Base-by-base conservation (phyloP, 2,329 filamentous ascomycete species). In the Xylaria sp. region DNA sequence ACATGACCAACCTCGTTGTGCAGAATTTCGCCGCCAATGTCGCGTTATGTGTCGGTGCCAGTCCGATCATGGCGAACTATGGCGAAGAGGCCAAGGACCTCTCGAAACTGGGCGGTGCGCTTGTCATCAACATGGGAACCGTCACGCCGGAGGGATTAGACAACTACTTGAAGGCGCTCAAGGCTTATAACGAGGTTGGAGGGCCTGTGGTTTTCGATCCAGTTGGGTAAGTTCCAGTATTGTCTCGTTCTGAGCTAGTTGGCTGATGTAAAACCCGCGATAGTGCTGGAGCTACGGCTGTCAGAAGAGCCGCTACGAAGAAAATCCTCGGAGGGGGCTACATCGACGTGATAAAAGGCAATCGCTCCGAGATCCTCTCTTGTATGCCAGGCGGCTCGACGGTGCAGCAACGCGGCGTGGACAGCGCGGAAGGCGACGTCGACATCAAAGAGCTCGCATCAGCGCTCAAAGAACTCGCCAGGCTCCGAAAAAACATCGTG, bases 1-100 rank as follows among this genome's bases (percentile, higher is more conserved):
- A 97, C 81, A 98, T 98, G 93, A 98, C 96, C 62, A 98, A 98
- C 79, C 86, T 94, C 61, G 95, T 98, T 0, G 95, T 97, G 26
- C 94, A 97, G 77, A 97, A 97, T 81, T 92, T 98, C 76, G 93
- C 94, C 17, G 95, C 96, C 61, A 97, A 97, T 77, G 91, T 97
- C 3, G 93, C 93, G 46, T 86, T 97, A 17, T 89, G 91, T 40
- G 86, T 97, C 61, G 95, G 95, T 42, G 92, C 92, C 13, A 96
- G 92, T 23, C 95, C 95, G 46, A 97, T 97, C 80, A 98, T 98
- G 95, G 90, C 94, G 7, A 94, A 93, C 79, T 92, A 94, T 75
- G 92, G 90, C 31, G 88, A 90, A 59, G 95, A 98, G 83, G 94
- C 94, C 0, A 79, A 82, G 7, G 94, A 97, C 76, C 86, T 98